Evolutionary conservation across 352 stramenopile genomes (phyloP), one percentile per base, ranked within the genome.

Genomic region (Pythium aquatile): DNA sequence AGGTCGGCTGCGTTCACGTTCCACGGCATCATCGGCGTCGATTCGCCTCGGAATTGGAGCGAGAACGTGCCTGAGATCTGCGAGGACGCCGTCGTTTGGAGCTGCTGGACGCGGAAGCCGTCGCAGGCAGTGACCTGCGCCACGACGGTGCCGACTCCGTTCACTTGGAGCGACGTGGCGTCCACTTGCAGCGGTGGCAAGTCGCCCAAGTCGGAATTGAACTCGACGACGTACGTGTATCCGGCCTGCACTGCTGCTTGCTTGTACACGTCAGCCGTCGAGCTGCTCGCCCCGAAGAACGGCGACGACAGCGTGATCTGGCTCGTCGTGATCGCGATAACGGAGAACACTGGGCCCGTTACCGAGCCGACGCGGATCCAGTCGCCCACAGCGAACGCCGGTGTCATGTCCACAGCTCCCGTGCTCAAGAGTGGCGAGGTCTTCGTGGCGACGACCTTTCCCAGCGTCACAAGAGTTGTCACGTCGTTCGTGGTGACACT

Each of bases 321-420:
- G 13, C 79, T 76, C 2, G 73, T 39, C 11, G 75, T 77, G 37
- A 97, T 93, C 14, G 72, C 74, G 4, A 77, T 65, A 20, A 97
- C 83, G 0, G 86, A 88, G 66, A 97, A 98, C 17, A 98, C 87
- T 5, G 81, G 85, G 0, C 93, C 94, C 26, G 73, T 76, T 24
- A 56, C 62, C 37, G 90, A 84, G 11, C 78, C 87, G 6, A 99
- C 72, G 13, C 96, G 90, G 55, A 99, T 97, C 94, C 94, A 99
- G 65, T 98, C 92, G 13, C 87, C 91, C 33, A 90, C 70, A 8
- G 61, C 47, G 32, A 98, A 97, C 30, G 78, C 73, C 0, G 55
- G 40, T 20, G 64, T 87, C 5, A 98, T 82, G 51, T 90, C 85
- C 7, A 55, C 49, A 6, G 68, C 32, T 2, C 62, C 65, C 3